Evolutionary conservation across 2,329 filamentous ascomycete genomes (phyloP), one percentile per base, ranked within the genome.

Genomic region (Cytospora schulzeri): DNA sequence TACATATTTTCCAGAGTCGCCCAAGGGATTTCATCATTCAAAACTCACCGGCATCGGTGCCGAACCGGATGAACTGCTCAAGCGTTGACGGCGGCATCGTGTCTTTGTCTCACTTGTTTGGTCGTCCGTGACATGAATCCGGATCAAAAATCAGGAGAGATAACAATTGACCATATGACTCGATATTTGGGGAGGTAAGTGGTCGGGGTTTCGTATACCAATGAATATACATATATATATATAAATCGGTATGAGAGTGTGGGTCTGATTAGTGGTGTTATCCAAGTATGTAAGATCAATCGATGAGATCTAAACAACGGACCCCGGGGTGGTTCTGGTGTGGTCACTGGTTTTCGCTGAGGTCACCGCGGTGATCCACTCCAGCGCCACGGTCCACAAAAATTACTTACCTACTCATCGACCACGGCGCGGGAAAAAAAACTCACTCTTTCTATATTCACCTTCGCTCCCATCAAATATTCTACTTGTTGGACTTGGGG

Each of bases 31-130:
- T n/a, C n/a, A 56, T 28, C 11, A 24, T 54, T 4, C 5, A 48
- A 65, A 48, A 65, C 68, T 68, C 35, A 72, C 71, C 68, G 17
- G 69, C 69, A 63, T 73, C 71, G 1, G 72, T 73, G n/a, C 72
- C 73, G 62, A 79, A 79, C 50, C 69, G 72, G 62, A 77, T 71
- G 66, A 79, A 74, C 38, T 76, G 75, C 29, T 78, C 74, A 29
- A 77, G 72, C 14, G 67, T 72, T 19, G 66, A 28, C 59, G 64
- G 41, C 33, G 50, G 35, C 52, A 54, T 48, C 29, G 52, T 45
- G 35, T 33, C 15, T 22, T 48, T 41, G 33, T 15, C 28, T 50
- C 3, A n/a, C 19, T 45, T 17, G 38, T 19, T 19, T 5, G n/a
- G 38, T 45, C 41, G n/a, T 48, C n/a, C 41, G 41, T 48, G 1